Percentiles rank a stretch among this genome's conserved stretches.
These are phyloP conservation scores for Volvox carteri DNA, from an alignment of 163 green algal species.

Conservation along the genomic window DNA sequence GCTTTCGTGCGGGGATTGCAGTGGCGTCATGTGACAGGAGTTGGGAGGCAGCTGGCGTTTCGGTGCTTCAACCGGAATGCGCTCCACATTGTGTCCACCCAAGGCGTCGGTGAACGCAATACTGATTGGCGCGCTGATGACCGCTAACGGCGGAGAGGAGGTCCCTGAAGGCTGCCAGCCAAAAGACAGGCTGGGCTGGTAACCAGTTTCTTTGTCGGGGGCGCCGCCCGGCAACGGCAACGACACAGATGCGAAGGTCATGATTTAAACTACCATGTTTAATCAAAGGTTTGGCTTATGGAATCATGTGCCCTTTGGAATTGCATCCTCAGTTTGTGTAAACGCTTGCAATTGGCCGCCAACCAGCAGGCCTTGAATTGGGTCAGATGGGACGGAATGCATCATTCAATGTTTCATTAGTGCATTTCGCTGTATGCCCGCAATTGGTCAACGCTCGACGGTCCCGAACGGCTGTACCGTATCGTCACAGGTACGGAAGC, in stretches of 20 bases:
- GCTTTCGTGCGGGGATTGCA: neutral
- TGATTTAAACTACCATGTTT: too few species aligned
- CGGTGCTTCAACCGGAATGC: neutral
- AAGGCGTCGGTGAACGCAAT: neutral
- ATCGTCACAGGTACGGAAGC: too few species aligned
- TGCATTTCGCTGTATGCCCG: too few species aligned
- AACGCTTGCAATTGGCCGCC: too few species aligned
- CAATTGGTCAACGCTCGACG: too few species aligned
- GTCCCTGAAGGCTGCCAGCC: neutral
- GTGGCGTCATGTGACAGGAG: neutral
- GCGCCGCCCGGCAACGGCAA: slow-evolving; percentile 1
- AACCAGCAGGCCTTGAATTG: too few species aligned
- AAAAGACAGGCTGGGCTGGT: neutral
- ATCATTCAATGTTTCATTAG: too few species aligned
- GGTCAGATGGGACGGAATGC: too few species aligned
- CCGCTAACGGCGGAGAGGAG: neutral
- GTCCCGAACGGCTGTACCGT: too few species aligned
- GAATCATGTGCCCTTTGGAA: too few species aligned
- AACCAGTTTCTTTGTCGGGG: neutral
- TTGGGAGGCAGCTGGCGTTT: slow-evolving; percentile 7
- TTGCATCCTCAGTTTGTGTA: too few species aligned
- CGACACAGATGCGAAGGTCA: slow-evolving; percentile 4
- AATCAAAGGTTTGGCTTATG: too few species aligned
- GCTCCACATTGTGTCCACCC: neutral
- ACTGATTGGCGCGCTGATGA: slow-evolving; percentile 22